A percentile compares a stretch with the other conserved stretches of the same genome.
phyloP scores from a whole-genome alignment of 2,329 filamentous ascomycete species.

The Aspergillus floridensis region DNA sequence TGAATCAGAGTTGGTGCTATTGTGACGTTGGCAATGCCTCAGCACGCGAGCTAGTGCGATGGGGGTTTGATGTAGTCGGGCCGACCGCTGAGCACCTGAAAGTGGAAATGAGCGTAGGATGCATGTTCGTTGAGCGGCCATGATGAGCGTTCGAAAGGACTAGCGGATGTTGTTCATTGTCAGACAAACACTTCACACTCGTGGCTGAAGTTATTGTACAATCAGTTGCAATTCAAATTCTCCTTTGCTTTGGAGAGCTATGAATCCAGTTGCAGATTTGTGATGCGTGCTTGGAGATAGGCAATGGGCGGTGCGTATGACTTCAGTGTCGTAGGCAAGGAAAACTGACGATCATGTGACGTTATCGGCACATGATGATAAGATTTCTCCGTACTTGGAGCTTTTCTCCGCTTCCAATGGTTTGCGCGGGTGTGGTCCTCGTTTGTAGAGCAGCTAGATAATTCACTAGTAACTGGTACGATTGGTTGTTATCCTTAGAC shows the following conservation, averaged over 20 bases:
- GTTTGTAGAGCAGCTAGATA: not conserved
- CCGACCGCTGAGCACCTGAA: constrained; percentile 17
- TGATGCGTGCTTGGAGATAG: not conserved
- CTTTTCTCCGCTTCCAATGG: not conserved
- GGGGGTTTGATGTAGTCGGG: constrained; percentile 13
- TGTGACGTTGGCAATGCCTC: constrained; percentile 18
- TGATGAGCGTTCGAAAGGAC: constrained; percentile 15
- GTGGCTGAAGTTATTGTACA: not conserved
- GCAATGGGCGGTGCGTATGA: not conserved
- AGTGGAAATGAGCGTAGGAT: constrained; percentile 16
- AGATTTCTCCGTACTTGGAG: not conserved
- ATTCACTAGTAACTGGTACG: no score
- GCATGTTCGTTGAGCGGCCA: constrained; percentile 22
- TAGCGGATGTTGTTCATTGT: constrained; percentile 16
- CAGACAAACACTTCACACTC: not conserved
- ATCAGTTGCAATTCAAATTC: constrained; percentile 4
- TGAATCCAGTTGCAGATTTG: not conserved
- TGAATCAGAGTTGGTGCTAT: constrained; percentile 21
- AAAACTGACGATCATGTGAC: constrained; percentile 4
- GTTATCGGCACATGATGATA: constrained; percentile 11
- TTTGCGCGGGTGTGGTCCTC: no score
- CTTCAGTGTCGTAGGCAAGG: constrained; percentile 4
- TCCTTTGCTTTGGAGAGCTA: not conserved
- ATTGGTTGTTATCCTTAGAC: no score
- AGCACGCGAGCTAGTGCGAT: constrained; percentile 9